Evolutionary conservation across 768 basidiomycete species (phyloP).

Genomic region (Leucocoprinus birnbaumii): DNA sequence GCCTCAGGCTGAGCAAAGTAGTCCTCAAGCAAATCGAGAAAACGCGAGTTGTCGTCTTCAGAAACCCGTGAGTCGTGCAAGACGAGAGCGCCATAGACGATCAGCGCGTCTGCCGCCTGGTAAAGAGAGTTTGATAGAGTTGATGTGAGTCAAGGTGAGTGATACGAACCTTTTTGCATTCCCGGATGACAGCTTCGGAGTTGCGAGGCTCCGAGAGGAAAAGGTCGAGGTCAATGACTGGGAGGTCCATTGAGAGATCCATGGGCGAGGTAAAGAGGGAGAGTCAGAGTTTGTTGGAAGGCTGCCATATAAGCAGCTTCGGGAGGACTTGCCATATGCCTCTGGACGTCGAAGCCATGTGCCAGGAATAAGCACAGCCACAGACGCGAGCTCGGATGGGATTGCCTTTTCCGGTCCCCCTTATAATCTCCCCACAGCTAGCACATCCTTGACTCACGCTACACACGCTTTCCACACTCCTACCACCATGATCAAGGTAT

Average conservation of each 20-base stretch:
- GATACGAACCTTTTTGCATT: conserved; percentile 61
- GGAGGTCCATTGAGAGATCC: conserved; percentile 51
- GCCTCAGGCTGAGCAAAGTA: conserved; percentile 79
- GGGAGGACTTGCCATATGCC: not conserved
- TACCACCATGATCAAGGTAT: conserved; percentile 47
- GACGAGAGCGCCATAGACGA: conserved; percentile 82
- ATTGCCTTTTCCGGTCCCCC: conserved; percentile 22
- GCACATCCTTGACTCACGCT: conserved; percentile 33
- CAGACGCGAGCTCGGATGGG: conserved; percentile 18
- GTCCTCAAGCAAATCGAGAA: conserved; percentile 90
- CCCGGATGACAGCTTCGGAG: conserved; percentile 48
- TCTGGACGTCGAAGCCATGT: no score
- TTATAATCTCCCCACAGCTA: conserved; percentile 19
- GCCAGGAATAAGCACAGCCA: conserved; percentile 15
- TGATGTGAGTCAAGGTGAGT: conserved; percentile 4
- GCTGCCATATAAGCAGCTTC: not conserved
- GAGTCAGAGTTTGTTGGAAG: not conserved
- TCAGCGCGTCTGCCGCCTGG: conserved; percentile 80
- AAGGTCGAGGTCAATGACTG: conserved; percentile 75
- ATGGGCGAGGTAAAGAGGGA: not conserved
- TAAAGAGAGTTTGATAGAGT: not conserved
- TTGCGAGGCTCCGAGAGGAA: conserved; percentile 47
- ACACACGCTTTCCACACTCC: conserved; percentile 22
- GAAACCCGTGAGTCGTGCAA: conserved; percentile 83
- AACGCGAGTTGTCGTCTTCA: conserved; percentile 75